Evolutionary conservation across 2,329 filamentous ascomycete species (phyloP).

Genomic region (Thielaviopsis euricoi): DNA sequence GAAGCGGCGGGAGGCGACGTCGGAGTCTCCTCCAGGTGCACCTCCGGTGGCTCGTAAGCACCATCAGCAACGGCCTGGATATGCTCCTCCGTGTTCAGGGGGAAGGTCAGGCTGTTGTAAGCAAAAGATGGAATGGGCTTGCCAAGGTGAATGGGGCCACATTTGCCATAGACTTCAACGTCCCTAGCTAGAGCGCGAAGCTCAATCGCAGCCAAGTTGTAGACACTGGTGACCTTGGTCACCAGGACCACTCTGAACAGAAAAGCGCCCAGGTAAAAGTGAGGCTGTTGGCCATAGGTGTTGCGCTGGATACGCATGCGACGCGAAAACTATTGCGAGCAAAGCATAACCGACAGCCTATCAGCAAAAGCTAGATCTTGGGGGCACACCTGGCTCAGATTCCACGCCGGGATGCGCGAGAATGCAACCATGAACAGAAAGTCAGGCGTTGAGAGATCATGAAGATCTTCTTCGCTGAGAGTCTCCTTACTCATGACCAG

Average conservation of each 20-base stretch:
- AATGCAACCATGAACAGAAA: conserved; percentile 4
- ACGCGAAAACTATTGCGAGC: conserved; percentile 3
- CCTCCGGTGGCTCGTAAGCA: not conserved
- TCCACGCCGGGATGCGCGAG: conserved; percentile 6
- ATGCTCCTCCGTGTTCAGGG: not conserved
- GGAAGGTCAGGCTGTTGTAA: not conserved
- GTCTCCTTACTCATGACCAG: not conserved
- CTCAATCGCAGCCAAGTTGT: not conserved
- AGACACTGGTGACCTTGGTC: not conserved
- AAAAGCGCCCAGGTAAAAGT: conserved; percentile 2
- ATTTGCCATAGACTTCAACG: not conserved
- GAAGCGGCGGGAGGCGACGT: too few species aligned
- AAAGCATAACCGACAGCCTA: conserved; percentile 3
- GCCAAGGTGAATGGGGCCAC: not conserved
- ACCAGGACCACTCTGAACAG: not conserved
- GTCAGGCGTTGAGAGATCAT: not conserved
- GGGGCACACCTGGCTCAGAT: not conserved
- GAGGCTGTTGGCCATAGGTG: not conserved
- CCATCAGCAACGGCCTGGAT: not conserved
- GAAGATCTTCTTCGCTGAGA: not conserved
- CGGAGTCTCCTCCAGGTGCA: not conserved
- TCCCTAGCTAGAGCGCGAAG: not conserved
- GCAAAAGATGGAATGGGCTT: not conserved
- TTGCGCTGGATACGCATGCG: conserved; percentile 1
- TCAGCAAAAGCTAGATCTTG: not conserved